A percentile compares a stretch with the other conserved stretches of the same genome.
phyloP scores from a whole-genome alignment of 352 stramenopile species.

The Aphanomyces cochlioides region DNA sequence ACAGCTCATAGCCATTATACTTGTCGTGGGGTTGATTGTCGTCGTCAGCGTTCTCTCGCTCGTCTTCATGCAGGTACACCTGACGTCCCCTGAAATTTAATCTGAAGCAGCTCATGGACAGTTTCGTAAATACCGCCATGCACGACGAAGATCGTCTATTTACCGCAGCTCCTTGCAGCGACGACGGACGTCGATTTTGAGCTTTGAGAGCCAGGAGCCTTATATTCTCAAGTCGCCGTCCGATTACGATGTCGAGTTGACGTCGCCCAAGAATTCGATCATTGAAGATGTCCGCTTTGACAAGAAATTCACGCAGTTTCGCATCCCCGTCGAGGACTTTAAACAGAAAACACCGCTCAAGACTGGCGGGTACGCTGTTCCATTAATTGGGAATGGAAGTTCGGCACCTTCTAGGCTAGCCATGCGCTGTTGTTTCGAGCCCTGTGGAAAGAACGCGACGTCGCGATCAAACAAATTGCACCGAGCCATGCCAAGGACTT shows the following conservation, averaged over 20 bases:
- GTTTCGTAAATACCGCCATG: not conserved
- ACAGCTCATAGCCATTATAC: not conserved
- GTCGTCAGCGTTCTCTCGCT: not conserved
- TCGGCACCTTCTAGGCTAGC: not conserved
- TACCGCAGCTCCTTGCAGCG: not conserved
- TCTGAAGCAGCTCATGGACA: not conserved
- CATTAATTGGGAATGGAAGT: conserved; percentile 11
- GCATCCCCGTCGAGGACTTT: conserved; percentile 46
- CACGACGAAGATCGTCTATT: not conserved
- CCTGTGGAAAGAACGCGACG: conserved; percentile 23
- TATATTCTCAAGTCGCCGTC: conserved; percentile 1
- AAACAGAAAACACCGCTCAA: conserved; percentile 32
- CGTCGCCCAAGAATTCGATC: not conserved
- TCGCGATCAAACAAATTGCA: conserved; percentile 50
- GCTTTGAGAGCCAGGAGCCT: not conserved
- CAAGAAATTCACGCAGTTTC: conserved; percentile 40
- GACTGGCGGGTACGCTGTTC: conserved; percentile 49
- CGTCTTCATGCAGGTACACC: conserved; percentile 3
- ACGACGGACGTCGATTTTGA: conserved; percentile 1
- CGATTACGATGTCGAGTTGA: not conserved
- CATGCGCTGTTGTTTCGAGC: conserved; percentile 4
- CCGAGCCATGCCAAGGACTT: conserved; percentile 42
- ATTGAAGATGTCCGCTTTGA: conserved; percentile 47
- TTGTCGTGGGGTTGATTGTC: not conserved
- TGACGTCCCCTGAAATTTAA: not conserved